Evolutionary conservation across 371 early-diverging fungal species (phyloP).

Genomic region (Apophysomyces trapeziformis): DNA sequence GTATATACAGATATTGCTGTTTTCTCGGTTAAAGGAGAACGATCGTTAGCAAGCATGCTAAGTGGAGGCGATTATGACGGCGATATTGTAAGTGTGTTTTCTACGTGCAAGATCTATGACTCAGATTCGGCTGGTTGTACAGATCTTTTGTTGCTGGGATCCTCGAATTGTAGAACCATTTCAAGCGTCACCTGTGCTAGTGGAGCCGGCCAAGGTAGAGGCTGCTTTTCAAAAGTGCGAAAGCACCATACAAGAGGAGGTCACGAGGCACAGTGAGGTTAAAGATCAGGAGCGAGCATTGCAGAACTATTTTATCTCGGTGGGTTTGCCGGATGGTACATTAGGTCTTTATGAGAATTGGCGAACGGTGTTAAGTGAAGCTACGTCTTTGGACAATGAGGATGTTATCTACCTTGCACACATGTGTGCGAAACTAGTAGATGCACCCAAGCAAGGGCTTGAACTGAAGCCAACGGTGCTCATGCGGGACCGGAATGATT

Average conservation of each 20-base stretch:
- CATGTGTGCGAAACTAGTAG: constrained; percentile 26
- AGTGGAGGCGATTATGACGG: constrained; percentile 37
- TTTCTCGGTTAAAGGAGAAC: constrained; percentile 23
- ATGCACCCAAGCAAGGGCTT: constrained; percentile 31
- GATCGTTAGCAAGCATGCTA: constrained; percentile 22
- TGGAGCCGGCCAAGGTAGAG: constrained; percentile 4
- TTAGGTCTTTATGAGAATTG: constrained; percentile 22
- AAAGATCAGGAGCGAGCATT: background rate
- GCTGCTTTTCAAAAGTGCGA: constrained; percentile 14
- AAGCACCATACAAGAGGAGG: background rate
- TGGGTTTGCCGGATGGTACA: constrained; percentile 14
- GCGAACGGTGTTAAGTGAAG: constrained; percentile 19
- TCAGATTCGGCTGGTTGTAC: background rate
- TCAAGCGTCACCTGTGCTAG: constrained; percentile 11
- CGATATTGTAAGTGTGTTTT: constrained; percentile 20
- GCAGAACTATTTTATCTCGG: constrained; percentile 19
- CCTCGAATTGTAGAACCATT: constrained; percentile 19
- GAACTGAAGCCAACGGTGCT: constrained; percentile 14
- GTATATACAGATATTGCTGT: constrained; percentile 26
- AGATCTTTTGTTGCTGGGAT: constrained; percentile 38
- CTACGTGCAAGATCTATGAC: no score
- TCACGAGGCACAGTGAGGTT: background rate
- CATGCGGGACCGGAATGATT: constrained; percentile 6
- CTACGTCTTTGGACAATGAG: constrained; percentile 14
- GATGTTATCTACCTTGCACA: constrained; percentile 27